Evolutionary conservation across 2,329 filamentous ascomycete genomes (phyloP).

Genomic region (Fusarium circinatum): DNA sequence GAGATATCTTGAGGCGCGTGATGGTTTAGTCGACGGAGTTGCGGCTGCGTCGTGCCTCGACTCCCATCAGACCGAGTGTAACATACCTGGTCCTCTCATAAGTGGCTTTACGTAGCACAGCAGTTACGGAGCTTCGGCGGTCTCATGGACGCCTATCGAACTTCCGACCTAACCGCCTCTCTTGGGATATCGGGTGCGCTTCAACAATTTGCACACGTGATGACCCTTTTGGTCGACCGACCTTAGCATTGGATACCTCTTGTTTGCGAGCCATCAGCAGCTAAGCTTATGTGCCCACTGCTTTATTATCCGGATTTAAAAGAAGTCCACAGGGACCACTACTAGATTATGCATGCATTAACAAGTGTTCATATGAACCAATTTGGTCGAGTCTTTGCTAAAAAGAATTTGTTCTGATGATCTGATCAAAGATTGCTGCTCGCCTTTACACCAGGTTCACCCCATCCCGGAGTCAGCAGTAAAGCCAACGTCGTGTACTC

Average conservation of each 20-base stretch:
- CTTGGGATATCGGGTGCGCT: neutral
- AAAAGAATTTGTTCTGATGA: neutral
- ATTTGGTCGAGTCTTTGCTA: neutral
- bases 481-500: neutral
- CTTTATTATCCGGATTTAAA: neutral
- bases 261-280: rapidly evolving
- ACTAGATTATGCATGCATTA: too few species aligned
- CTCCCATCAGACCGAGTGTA: neutral
- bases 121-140: neutral
- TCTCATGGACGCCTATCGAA: too few species aligned
- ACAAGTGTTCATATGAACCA: neutral
- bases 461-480: neutral
- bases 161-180: neutral
- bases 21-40: neutral
- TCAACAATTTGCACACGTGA: too few species aligned
- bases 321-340: rapidly evolving
- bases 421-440: neutral
- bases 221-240: rapidly evolving
- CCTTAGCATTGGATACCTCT: rapidly evolving
- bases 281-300: rapidly evolving
- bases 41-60: neutral
- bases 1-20: neutral
- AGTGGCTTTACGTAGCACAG: neutral
- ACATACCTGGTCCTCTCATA: neutral
- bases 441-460: neutral